A percentile compares a stretch with the other conserved stretches of the same genome.
phyloP scores from a whole-genome alignment of 2,329 filamentous ascomycete genomes.

The Chaetomium strumarium region DNA sequence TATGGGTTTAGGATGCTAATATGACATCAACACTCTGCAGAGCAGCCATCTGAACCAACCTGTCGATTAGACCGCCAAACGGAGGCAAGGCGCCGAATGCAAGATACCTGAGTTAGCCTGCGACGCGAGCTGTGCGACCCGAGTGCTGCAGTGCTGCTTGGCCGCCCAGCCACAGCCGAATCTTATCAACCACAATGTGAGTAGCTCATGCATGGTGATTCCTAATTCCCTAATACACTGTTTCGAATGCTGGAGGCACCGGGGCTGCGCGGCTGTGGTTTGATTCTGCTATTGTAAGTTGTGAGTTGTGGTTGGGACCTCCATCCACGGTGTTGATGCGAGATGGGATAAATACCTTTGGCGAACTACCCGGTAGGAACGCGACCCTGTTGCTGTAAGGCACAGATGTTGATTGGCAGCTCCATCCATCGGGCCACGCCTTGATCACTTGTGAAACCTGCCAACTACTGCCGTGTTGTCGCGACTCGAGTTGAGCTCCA shows the following conservation, averaged over 20 bases:
- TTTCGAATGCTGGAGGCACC: neutral
- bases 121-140: neutral
- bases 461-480: neutral
- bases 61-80: neutral
- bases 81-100: neutral
- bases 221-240: neutral
- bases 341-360: neutral
- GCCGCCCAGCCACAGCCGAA: conserved; percentile 2
- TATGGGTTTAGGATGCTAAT: neutral
- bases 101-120: neutral
- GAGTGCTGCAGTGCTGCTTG: neutral
- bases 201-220: conserved; percentile 3
- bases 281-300: neutral
- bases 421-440: neutral
- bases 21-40: neutral
- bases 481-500: conserved; percentile 1
- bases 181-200: conserved; percentile 3
- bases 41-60: neutral
- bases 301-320: neutral
- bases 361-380: too few relatives aligned
- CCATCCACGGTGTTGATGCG: neutral
- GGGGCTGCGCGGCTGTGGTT: neutral
- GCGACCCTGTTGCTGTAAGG: neutral
- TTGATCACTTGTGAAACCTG: conserved; percentile 10
- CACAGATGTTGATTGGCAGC: neutral